Percentiles rank a stretch among this genome's conserved stretches.
These are phyloP conservation scores for Mycotypha africana DNA, from an alignment of 371 early-diverging fungal genomes.

Conservation along the genomic window DNA sequence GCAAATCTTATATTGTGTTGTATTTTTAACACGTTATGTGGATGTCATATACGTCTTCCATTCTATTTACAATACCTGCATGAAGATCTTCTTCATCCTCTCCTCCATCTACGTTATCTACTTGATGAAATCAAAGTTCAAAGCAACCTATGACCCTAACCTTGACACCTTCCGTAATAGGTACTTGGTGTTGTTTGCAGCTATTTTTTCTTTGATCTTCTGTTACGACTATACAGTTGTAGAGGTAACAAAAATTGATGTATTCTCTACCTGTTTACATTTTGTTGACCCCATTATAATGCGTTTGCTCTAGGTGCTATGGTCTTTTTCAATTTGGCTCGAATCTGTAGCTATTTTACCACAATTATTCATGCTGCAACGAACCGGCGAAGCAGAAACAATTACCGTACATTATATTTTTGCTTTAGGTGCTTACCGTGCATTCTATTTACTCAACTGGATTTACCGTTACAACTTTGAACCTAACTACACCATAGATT, in stretches of 20 bases:
- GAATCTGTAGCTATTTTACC: slow-evolving; percentile 99
- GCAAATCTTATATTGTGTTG: slow-evolving; percentile 88
- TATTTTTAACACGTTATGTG: slow-evolving; percentile 93
- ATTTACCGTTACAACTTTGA: slow-evolving; percentile 83
- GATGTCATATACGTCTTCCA: slow-evolving; percentile 78
- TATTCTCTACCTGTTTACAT: too few relatives aligned
- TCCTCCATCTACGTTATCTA: slow-evolving; percentile 85
- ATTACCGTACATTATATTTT: slow-evolving; percentile 98
- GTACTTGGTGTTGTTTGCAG: slow-evolving; percentile 62
- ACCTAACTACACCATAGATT: slow-evolving; percentile 46
- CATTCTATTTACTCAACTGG: slow-evolving; percentile 95
- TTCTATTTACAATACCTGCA: slow-evolving; percentile 89
- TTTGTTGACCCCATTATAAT: too few relatives aligned
- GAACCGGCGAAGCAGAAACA: slow-evolving; percentile 98
- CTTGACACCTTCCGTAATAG: slow-evolving; percentile 92
- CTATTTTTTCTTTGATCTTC: slow-evolving; percentile 66
- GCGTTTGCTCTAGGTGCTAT: slow-evolving; percentile 67
- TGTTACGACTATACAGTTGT: slow-evolving; percentile 66
- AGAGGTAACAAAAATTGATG: too few relatives aligned
- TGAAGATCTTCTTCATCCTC: slow-evolving; percentile 94
- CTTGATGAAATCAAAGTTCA: slow-evolving; percentile 82
- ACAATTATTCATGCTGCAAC: slow-evolving; percentile 95
- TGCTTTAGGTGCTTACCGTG: slow-evolving; percentile 96
- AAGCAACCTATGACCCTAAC: slow-evolving; percentile 88
- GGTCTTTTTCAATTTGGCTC: slow-evolving; percentile 96